These are phyloP conservation scores for Caulochytrium protostelioides DNA, from an alignment of 371 early-diverging fungal species.

Conservation along the genomic window DNA sequence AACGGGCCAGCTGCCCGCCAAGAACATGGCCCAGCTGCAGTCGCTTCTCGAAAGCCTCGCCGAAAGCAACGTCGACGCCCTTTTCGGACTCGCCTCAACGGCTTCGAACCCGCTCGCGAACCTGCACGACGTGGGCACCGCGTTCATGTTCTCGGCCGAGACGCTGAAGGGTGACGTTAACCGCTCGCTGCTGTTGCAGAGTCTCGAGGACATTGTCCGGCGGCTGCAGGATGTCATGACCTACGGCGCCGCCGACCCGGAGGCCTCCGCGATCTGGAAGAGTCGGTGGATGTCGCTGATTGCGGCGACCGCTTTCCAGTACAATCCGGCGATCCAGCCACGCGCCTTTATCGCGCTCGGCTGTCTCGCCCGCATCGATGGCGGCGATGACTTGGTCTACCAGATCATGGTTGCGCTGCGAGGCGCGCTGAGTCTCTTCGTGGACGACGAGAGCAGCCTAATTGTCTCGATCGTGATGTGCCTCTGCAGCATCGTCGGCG, in stretches of 20 bases:
- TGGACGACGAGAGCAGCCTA: slow-evolving; percentile 49
- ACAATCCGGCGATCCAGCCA: slow-evolving; percentile 78
- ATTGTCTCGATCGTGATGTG: slow-evolving; percentile 70
- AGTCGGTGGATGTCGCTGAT: slow-evolving; percentile 79
- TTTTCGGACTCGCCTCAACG: too few species aligned
- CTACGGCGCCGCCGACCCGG: slow-evolving; percentile 45
- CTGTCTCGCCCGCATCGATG: slow-evolving; percentile 60
- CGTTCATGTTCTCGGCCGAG: slow-evolving; percentile 41
- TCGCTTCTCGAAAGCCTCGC: too few species aligned
- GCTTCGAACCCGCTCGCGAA: too few species aligned
- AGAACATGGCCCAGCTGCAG: too few species aligned
- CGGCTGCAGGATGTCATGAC: slow-evolving; percentile 56
- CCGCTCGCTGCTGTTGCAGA: slow-evolving; percentile 44
- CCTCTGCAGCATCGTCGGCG: slow-evolving; percentile 61
- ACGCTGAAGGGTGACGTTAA: slow-evolving; percentile 33
- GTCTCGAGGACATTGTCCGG: slow-evolving; percentile 57
- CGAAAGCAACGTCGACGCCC: too few species aligned
- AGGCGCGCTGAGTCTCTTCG: slow-evolving; percentile 59
- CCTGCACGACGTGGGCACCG: too few species aligned
- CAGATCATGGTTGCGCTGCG: slow-evolving; percentile 69
- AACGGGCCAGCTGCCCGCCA: slow-evolving; percentile 36
- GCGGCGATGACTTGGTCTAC: slow-evolving; percentile 61
- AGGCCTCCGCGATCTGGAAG: slow-evolving; percentile 37
- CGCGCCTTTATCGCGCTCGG: slow-evolving; percentile 80
- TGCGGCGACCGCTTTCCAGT: slow-evolving; percentile 74